A percentile compares a stretch with the other conserved stretches of the same genome.
Conservation (phyloP, 441 rosid genomes). For the Syzygium syzygioides region DNA sequence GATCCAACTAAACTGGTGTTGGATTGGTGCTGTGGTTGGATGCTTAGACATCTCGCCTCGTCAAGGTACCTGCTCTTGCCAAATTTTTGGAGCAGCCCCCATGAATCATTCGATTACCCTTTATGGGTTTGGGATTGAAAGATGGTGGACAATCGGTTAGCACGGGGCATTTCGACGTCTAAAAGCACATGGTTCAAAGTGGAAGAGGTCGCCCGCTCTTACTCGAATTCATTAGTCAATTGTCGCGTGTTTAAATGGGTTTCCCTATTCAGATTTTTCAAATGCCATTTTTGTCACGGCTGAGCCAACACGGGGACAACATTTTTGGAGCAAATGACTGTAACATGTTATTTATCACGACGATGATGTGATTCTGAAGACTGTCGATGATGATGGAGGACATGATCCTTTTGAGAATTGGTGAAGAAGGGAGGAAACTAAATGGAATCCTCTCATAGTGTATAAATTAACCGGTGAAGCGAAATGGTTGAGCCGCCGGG, state of each 20-base stretch:
- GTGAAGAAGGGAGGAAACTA: neutral
- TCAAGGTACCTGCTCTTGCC: neutral
- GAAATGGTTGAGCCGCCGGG: accelerated
- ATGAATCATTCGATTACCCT: neutral
- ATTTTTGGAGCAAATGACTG: neutral
- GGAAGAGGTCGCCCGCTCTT: neutral
- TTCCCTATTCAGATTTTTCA: neutral
- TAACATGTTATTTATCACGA: neutral
- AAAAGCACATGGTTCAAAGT: neutral
- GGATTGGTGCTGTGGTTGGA: neutral
- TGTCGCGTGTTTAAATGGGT: neutral
- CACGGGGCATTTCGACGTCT: neutral
- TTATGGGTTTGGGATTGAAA: neutral
- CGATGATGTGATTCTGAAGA: neutral
- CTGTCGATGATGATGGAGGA: neutral
- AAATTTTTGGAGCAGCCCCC: neutral
- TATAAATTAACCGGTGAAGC: neutral
- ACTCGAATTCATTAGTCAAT: neutral
- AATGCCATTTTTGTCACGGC: too few species aligned
- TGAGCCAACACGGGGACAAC: too few species aligned
- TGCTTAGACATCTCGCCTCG: neutral
- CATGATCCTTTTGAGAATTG: neutral
- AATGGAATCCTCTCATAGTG: neutral
- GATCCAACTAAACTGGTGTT: neutral
- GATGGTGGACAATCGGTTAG: neutral